Conservation (phyloP, 805 yeast genomes). For the Kodamaea fukazawae region DNA sequence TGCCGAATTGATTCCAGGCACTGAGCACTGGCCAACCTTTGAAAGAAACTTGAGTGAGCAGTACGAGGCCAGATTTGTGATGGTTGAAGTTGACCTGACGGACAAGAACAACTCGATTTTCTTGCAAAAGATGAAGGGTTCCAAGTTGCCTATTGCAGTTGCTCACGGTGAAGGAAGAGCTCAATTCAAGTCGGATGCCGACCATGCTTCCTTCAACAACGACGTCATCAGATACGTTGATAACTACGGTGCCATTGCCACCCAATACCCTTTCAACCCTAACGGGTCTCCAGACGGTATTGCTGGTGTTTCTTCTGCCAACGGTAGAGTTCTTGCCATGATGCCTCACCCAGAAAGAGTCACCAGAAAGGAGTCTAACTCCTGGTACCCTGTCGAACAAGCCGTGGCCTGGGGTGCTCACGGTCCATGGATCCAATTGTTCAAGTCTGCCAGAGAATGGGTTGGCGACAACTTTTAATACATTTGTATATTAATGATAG, state of each 20-base stretch:
- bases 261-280: conserved; percentile 88
- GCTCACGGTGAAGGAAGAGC: conserved; percentile 99
- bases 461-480: conserved; percentile 49
- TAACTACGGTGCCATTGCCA: conserved; percentile 83
- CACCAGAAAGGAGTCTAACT: conserved; percentile 80
- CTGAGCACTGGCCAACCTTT: conserved; percentile 93
- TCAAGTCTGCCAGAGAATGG: conserved; percentile 93
- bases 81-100: conserved; percentile 66
- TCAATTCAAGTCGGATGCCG: conserved; percentile 49
- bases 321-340: conserved; percentile 94
- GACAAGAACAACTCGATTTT: conserved; percentile 63
- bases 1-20: conserved; percentile 85
- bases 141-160: conserved; percentile 91
- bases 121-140: conserved; percentile 88
- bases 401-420: conserved; percentile 67
- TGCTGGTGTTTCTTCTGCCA: conserved; percentile 85
- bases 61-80: conserved; percentile 90
- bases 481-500: conserved; percentile 6
- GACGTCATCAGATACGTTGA: conserved; percentile 80
- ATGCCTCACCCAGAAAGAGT: conserved; percentile 99
- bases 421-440: conserved; percentile 95
- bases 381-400: conserved; percentile 73
- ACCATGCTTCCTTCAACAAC: conserved; percentile 45
- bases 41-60: conserved; percentile 91
- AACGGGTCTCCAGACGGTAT: conserved; percentile 94